A percentile compares a stretch with the other conserved stretches of the same genome.
Conservation (phyloP, 208 protist species). For the Cochliopodium minus region DNA sequence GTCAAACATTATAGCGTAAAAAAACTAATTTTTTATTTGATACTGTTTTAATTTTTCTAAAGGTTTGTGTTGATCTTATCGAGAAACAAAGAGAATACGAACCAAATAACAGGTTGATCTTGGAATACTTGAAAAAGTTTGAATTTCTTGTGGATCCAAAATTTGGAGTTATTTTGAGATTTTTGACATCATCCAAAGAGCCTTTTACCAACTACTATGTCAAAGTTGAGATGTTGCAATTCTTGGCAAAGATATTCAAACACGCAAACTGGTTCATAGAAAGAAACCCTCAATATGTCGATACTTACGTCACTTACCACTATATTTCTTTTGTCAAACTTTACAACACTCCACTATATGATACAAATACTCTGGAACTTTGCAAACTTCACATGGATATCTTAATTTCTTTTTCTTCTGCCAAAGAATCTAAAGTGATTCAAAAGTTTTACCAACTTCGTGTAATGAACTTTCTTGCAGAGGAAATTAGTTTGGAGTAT, state of each 20-base stretch:
- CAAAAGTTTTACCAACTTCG: neutral
- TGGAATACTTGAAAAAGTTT: conserved; percentile 8
- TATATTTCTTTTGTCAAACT: conserved; percentile 1
- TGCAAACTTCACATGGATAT: neutral
- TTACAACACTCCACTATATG: neutral
- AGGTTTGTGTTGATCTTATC: no score
- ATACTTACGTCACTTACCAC: conserved; percentile 1
- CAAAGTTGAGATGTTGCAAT: neutral
- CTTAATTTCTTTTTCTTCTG: neutral
- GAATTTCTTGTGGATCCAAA: conserved; percentile 3
- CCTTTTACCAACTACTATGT: neutral
- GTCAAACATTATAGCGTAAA: no score
- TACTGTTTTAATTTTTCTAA: no score
- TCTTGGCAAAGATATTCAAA: conserved; percentile 1
- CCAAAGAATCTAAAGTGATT: neutral
- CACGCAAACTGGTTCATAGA: neutral
- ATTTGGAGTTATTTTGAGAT: neutral
- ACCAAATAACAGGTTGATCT: no score
- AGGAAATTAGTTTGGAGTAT: conserved; percentile 1
- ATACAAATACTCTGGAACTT: neutral
- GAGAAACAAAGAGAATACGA: no score
- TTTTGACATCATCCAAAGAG: neutral
- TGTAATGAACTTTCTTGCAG: neutral
- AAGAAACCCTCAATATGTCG: neutral
- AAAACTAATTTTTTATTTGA: no score